Evolutionary conservation across 2,329 filamentous ascomycete species (phyloP), one percentile per base, ranked within the genome.

Genomic region (Fusarium sulawesiense): DNA sequence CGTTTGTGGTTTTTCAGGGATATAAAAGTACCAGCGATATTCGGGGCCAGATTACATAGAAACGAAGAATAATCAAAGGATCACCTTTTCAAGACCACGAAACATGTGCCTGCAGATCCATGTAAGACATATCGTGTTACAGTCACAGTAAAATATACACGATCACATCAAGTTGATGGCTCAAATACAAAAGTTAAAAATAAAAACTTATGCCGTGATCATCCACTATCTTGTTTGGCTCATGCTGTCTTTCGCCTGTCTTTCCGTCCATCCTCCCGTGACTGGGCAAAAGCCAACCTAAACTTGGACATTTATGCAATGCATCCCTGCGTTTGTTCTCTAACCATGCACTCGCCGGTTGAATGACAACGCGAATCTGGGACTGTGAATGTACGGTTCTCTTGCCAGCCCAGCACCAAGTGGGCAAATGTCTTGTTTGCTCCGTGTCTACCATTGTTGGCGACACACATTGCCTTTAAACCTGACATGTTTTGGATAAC

Each of bases 171-270:
- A n/a, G 45, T 45, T 25, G 37, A 20, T 23, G 18, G 16, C 45
- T 46, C 42, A 20, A 44, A 18, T n/a, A 48, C 50, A 32, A 32
- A 63, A 30, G 27, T 40, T 67, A 67, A 67, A 30, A 68, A 71
- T 68, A 41, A 70, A 64, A 55, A 46, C 51, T 48, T 64, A 70
- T 63, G 57, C 48, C 53, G 42, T 67, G 47, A 45, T 70, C 62
- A 42, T 70, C 62, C 37, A 27, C 51, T 56, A 55, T 47, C 34
- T 47, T 41, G 58, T 44, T 44, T 45, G 21, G 16, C 30, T 48
- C 30, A 56, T 68, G 25, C 40, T 32, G 40, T 44, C 25, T 51
- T 62, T 64, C 16, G 46, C 40, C 29, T 14, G 44, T 55, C 54
- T 53, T 60, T 58, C 64, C 30, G 45, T 30, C 41, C 45, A 48